A percentile compares a stretch with the other conserved stretches of the same genome.
Conservation (phyloP, 2,329 filamentous ascomycete species). For the Fusarium sp. region DNA sequence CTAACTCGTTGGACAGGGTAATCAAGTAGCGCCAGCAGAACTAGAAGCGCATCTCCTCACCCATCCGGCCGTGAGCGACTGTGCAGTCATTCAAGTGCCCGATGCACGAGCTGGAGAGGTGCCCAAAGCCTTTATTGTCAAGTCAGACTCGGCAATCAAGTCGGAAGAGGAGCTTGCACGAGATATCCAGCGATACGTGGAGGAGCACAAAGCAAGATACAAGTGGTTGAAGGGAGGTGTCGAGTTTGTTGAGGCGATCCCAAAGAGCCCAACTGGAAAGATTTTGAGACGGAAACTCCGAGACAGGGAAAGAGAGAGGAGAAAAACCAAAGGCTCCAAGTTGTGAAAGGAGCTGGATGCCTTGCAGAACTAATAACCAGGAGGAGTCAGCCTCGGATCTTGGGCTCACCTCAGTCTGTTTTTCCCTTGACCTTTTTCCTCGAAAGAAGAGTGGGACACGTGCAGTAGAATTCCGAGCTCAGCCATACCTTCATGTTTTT, state of each 20-base stretch:
- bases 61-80: slow-evolving; percentile 75
- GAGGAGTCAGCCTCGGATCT: slow-evolving; percentile 3
- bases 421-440: not conserved
- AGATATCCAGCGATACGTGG: slow-evolving; percentile 67
- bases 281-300: slow-evolving; percentile 52
- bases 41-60: slow-evolving; percentile 78
- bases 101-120: slow-evolving; percentile 67
- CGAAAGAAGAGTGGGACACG: not conserved
- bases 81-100: slow-evolving; percentile 78
- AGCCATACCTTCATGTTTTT: slow-evolving; percentile 7
- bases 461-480: not conserved
- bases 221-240: slow-evolving; percentile 72
- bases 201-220: slow-evolving; percentile 71
- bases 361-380: no score
- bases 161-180: slow-evolving; percentile 58
- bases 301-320: slow-evolving; percentile 3
- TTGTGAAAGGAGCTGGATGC: not conserved
- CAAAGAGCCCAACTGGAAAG: slow-evolving; percentile 78
- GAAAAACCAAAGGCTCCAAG: not conserved
- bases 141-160: slow-evolving; percentile 52
- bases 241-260: slow-evolving; percentile 71
- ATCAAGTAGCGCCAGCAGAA: slow-evolving; percentile 82
- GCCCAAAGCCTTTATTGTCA: slow-evolving; percentile 69
- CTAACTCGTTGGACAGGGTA: slow-evolving; percentile 57
- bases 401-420: slow-evolving; percentile 17